phyloP scores from a whole-genome alignment of 75 land plant genomes.

The Sequoia sempervirens region DNA sequence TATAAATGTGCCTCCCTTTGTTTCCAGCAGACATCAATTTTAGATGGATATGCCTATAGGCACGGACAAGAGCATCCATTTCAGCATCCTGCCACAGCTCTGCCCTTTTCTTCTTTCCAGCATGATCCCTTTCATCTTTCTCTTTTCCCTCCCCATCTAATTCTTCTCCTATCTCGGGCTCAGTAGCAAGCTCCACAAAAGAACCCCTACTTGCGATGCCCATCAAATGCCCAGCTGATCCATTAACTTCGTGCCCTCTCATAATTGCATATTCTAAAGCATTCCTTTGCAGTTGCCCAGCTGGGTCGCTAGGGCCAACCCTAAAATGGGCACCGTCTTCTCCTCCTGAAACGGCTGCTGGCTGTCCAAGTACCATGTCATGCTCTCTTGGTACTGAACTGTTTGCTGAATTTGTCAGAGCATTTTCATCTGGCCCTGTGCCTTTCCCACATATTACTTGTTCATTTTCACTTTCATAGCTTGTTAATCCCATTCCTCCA shows the following conservation, averaged over 20 bases:
- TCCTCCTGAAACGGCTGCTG: background rate
- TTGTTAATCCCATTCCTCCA: background rate
- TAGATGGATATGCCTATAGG: conserved; percentile 22
- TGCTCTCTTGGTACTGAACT: background rate
- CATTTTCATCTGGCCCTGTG: background rate
- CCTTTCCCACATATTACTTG: background rate
- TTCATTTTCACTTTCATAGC: background rate
- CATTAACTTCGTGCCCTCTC: background rate
- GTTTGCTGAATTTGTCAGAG: background rate
- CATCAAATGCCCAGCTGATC: background rate
- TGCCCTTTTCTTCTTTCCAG: conserved; percentile 28
- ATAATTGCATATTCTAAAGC: background rate
- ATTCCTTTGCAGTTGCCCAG: background rate
- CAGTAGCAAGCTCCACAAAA: background rate
- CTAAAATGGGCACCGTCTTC: background rate
- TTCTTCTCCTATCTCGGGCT: background rate
- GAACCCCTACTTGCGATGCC: background rate
- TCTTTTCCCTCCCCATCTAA: conserved; percentile 15
- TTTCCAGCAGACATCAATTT: conserved; percentile 28
- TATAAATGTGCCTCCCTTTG: conserved; percentile 29
- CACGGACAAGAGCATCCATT: conserved; percentile 35
- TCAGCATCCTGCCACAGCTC: conserved; percentile 38
- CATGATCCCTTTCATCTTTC: conserved; percentile 10
- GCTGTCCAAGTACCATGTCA: background rate
- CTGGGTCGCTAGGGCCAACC: background rate